phyloP scores from a whole-genome alignment of 2,329 filamentous ascomycete genomes.

The Aspergillus luchuensis region DNA sequence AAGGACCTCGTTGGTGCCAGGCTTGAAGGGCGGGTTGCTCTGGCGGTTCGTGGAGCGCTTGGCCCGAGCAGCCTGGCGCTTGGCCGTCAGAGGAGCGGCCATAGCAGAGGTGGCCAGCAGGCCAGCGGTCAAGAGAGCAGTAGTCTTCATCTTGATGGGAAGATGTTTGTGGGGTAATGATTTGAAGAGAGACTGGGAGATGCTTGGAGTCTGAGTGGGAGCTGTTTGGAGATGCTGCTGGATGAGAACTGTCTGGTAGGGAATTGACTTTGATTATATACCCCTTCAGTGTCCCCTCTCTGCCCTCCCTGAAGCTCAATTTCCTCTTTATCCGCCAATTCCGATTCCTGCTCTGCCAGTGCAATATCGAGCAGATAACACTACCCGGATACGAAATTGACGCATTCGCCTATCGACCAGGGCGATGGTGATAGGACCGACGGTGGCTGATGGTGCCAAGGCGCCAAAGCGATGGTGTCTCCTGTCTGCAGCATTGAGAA shows the following conservation, averaged over 20 bases:
- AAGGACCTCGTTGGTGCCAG: conserved; percentile 6
- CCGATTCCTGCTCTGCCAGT: neutral
- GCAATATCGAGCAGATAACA: neutral
- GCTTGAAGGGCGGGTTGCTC: conserved; percentile 9
- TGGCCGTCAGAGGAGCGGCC: conserved; percentile 45
- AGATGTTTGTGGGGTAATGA: neutral
- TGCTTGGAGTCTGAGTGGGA: neutral
- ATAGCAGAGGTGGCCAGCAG: conserved; percentile 48
- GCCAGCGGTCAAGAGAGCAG: conserved; percentile 38
- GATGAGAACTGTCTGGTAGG: neutral
- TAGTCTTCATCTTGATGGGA: conserved; percentile 51
- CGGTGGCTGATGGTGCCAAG: neutral
- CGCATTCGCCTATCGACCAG: neutral
- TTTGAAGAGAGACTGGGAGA: neutral
- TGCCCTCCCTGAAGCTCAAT: neutral
- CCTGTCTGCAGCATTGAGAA: neutral
- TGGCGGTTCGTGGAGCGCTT: neutral
- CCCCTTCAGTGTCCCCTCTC: neutral
- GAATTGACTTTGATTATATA: neutral
- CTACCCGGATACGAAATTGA: neutral
- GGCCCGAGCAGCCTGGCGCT: conserved; percentile 31
- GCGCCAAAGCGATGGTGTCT: neutral
- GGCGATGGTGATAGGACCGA: neutral
- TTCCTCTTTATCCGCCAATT: neutral
- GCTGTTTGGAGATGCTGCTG: conserved; percentile 1